Evolutionary conservation across 331 rosid genomes (phyloP).

Genomic region (Acacia pycnantha): DNA sequence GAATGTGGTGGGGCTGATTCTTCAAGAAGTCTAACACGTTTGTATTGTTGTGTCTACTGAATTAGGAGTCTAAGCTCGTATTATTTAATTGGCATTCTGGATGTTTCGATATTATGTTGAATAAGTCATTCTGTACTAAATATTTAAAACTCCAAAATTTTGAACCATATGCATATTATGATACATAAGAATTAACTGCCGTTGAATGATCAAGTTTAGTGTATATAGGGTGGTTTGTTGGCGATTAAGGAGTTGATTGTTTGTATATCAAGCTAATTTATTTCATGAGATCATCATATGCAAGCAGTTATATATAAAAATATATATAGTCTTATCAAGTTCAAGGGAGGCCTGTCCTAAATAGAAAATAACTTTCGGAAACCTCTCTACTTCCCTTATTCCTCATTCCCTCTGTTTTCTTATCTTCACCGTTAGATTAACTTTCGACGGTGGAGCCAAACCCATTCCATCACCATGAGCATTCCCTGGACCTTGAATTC

Average conservation of each 20-base stretch:
- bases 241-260: neutral
- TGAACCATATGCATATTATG: neutral
- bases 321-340: too few relatives aligned
- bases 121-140: neutral
- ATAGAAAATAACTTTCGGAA: too few relatives aligned
- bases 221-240: neutral
- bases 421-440: too few relatives aligned
- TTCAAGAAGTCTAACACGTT: neutral
- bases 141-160: neutral
- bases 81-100: neutral
- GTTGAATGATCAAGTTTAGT: neutral
- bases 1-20: neutral
- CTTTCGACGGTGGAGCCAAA: neutral
- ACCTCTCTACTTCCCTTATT: too few relatives aligned
- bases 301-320: neutral
- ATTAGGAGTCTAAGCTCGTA: neutral
- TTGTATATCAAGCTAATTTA: neutral
- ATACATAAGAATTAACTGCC: neutral
- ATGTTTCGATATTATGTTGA: neutral
- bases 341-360: too few relatives aligned
- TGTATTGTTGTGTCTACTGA: too few relatives aligned
- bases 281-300: neutral
- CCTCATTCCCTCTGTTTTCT: too few relatives aligned
- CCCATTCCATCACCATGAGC: conserved; percentile 66
- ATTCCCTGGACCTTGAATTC: conserved; percentile 47